Base-by-base conservation (phyloP, 352 stramenopile genomes). In the Phytopythium chamaehyphon region DNA sequence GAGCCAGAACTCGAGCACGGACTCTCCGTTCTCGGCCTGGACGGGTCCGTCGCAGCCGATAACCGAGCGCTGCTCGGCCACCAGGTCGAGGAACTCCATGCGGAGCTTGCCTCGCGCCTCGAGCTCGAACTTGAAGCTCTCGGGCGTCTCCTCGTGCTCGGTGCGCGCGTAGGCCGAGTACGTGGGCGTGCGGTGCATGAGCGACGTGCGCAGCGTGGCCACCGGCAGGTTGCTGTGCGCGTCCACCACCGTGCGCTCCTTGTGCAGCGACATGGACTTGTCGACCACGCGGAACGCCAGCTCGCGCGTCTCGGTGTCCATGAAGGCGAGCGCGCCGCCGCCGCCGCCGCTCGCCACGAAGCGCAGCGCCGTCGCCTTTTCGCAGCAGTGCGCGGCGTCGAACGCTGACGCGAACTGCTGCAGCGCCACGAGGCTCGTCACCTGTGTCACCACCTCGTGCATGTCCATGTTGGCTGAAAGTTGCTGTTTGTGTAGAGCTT, bases 331-430 rank as follows among this genome's bases (percentile, higher is more conserved):
- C 46, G 46, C 28, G 33, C 46, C 33, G 0, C n/a, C 10, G 31
- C 28, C 33, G 28, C 28, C 2, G 48, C 47, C 37, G 61, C 53
- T 33, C 6, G 52, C 15, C 16, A 53, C 61, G 51, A 74, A 47
- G 52, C 59, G 44, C 26, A 74, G 52, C 51, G 61, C 51, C 18
- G 31, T 46, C 12, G 43, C 52, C 55, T 66, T 63, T n/a, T 51
- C 51, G 14, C 48, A 61, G 45, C 69, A 64, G 23, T 66, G 54
- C 12, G 33, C 43, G n/a, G 59, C 40, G 48, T 74, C 62, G 39
- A 74, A 74, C 14, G 66, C 66, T 16, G 66, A 47, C 23, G 69
- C 66, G 37, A 74, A 74, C 58, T 69, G 62, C 18, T 57, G 59
- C 54, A 74, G 55, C 40, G 66, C 66, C 22, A 43, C 62, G n/a